These are phyloP conservation scores for Begonia fuchsioides DNA, from an alignment of 306 rosid species.

Conservation along the genomic window DNA sequence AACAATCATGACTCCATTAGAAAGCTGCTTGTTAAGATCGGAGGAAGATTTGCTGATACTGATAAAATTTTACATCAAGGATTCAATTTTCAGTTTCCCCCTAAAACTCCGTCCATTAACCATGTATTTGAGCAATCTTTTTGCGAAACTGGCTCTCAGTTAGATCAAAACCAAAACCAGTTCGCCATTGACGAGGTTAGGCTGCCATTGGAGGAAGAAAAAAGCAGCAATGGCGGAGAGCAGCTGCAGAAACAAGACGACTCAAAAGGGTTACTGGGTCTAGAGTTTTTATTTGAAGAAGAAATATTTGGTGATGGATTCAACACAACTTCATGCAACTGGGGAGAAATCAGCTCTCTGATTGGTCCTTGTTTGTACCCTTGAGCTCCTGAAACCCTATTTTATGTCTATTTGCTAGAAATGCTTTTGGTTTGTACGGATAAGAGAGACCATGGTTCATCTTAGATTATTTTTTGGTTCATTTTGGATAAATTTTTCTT, in stretches of 20 bases:
- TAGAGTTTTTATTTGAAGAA: slow-evolving; percentile 40
- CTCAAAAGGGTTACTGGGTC: slow-evolving; percentile 30
- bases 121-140: slow-evolving; percentile 12
- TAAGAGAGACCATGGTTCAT: no score
- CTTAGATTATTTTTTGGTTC: no score
- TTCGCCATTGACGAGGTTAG: slow-evolving; percentile 7
- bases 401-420: no score
- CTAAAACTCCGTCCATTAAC: neutral
- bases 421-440: no score
- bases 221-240: slow-evolving; percentile 15
- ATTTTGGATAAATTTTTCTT: no score
- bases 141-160: slow-evolving; percentile 14
- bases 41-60: slow-evolving; percentile 38
- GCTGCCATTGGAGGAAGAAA: slow-evolving; percentile 26
- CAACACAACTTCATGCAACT: slow-evolving; percentile 13
- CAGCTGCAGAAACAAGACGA: slow-evolving; percentile 21
- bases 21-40: slow-evolving; percentile 46
- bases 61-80: slow-evolving; percentile 4
- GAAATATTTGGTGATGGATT: slow-evolving; percentile 16
- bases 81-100: neutral
- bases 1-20: slow-evolving; percentile 45
- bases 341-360: slow-evolving; percentile 33
- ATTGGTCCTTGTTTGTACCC: slow-evolving; percentile 22
- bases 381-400: neutral
- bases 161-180: slow-evolving; percentile 13